phyloP scores from a whole-genome alignment of 1,139 yeast genomes.

The Wickerhamomyces sp. region DNA sequence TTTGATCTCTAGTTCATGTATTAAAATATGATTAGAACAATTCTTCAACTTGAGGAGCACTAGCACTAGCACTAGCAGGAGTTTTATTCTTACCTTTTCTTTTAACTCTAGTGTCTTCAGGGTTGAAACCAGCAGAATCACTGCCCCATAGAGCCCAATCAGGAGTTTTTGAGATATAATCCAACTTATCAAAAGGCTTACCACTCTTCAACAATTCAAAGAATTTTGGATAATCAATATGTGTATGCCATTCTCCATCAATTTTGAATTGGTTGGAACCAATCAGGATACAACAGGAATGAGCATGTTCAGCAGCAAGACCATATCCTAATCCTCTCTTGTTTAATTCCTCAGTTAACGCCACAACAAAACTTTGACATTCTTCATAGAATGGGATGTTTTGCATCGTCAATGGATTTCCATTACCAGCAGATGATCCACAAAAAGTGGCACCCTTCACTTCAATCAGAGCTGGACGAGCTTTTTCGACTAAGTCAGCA shows the following conservation, averaged over 20 bases:
- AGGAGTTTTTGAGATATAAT: slow-evolving; percentile 77
- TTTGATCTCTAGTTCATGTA: neutral
- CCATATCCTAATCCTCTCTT: slow-evolving; percentile 68
- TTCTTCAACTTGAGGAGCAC: neutral
- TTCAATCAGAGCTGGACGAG: slow-evolving; percentile 83
- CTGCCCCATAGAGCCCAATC: slow-evolving; percentile 91
- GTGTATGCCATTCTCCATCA: slow-evolving; percentile 80
- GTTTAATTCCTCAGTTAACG: slow-evolving; percentile 52
- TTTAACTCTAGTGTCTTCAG: slow-evolving; percentile 68
- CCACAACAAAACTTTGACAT: slow-evolving; percentile 68
- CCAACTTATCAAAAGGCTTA: slow-evolving; percentile 67
- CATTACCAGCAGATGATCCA: slow-evolving; percentile 76
- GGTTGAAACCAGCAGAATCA: slow-evolving; percentile 82
- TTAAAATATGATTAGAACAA: neutral
- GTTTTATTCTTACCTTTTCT: slow-evolving; percentile 40
- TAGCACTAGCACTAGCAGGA: neutral
- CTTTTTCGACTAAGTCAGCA: slow-evolving; percentile 82
- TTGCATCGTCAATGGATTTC: slow-evolving; percentile 90
- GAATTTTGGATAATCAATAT: slow-evolving; percentile 75
- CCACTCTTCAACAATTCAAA: slow-evolving; percentile 67
- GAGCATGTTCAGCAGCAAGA: slow-evolving; percentile 94
- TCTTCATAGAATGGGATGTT: slow-evolving; percentile 94
- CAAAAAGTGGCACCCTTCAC: slow-evolving; percentile 94
- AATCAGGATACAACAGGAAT: slow-evolving; percentile 84
- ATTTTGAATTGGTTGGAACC: slow-evolving; percentile 72